Evolutionary conservation across 495 filamentous ascomycete species (phyloP).

Genomic region (Rostrohypoxylon terebratum): DNA sequence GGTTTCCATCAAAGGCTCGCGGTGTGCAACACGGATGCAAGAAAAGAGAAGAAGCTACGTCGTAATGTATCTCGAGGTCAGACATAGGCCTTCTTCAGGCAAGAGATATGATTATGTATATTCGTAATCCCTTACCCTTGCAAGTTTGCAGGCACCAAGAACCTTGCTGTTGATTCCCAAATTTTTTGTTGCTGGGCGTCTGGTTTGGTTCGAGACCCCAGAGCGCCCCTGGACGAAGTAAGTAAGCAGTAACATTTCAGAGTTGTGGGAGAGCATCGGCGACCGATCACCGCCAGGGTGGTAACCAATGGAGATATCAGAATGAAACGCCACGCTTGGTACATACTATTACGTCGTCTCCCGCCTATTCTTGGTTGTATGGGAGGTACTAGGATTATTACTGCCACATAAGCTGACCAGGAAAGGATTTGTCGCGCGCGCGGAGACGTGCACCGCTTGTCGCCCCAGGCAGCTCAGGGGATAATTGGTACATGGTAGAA

Average conservation of each 20-base stretch:
- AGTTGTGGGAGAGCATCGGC: not conserved
- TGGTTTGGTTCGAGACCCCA: not conserved
- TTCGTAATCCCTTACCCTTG: not conserved
- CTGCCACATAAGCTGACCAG: not conserved
- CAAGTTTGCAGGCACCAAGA: not conserved
- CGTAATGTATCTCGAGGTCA: not conserved
- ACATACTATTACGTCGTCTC: not conserved
- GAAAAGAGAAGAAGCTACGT: not conserved
- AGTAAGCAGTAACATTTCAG: not conserved
- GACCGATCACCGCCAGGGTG: conserved; percentile 5
- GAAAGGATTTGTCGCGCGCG: not conserved
- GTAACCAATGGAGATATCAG: not conserved
- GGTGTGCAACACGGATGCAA: not conserved
- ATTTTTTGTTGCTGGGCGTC: not conserved
- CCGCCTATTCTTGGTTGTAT: conserved; percentile 12
- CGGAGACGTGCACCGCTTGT: not conserved
- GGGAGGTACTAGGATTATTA: not conserved
- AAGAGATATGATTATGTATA: not conserved
- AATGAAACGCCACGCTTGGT: not conserved
- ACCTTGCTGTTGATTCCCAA: conserved; percentile 1
- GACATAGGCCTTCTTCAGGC: not conserved
- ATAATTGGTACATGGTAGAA: not conserved
- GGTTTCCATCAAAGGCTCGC: not conserved
- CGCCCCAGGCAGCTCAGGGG: not conserved
- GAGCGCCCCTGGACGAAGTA: conserved; percentile 1